Evolutionary conservation across 225 moss, liverwort and hornwort genomes (phyloP), one percentile per base, ranked within the genome.

Genomic region (Ulota crispa): DNA sequence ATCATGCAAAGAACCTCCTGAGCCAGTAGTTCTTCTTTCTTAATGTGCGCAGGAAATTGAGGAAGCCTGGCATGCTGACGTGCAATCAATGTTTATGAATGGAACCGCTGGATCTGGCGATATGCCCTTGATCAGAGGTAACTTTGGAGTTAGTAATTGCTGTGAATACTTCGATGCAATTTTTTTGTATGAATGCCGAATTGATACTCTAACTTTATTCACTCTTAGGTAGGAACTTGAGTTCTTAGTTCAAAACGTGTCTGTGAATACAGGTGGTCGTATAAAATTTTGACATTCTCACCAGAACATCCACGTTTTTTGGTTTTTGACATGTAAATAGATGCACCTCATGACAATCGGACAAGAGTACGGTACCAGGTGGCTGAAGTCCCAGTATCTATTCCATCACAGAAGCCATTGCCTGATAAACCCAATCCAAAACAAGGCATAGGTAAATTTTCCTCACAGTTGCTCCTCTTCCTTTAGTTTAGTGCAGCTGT

Each of bases 371-470:
- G 92, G 47, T 96, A 96, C 72, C 93, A 92, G 54, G 96, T 94
- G 52, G 77, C 91, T 28, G 96, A 96, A 65, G 88, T 89, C 42
- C 96, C 96, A 4, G 68, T 96, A 47, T 79, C 91, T 11, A 64
- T 96, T 60, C 92, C 87, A 57, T 94, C 94, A 26, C 89, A 92
- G 55, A 96, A 93, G 85, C 90, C 94, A 34, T 87, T 89, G 76
- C 85, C 87, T 26, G 96, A 96, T 52, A 96, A 96, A 80, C 96
- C 96, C 27, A 96, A 96, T 64, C 96, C 96, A 65, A 96, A 93
- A 73, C 96, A 93, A 83, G 96, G 96, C 83, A 81, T 96, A 62
- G 96, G 96, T 96, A 81, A 72, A 32, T 19, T 30, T 18, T 76
- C 73, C 53, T 54, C 60, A 32, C 42, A 52, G 13, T 55, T 76